Evolutionary conservation across 2,329 filamentous ascomycete genomes (phyloP).

Genomic region (Microcyclosporella mali): DNA sequence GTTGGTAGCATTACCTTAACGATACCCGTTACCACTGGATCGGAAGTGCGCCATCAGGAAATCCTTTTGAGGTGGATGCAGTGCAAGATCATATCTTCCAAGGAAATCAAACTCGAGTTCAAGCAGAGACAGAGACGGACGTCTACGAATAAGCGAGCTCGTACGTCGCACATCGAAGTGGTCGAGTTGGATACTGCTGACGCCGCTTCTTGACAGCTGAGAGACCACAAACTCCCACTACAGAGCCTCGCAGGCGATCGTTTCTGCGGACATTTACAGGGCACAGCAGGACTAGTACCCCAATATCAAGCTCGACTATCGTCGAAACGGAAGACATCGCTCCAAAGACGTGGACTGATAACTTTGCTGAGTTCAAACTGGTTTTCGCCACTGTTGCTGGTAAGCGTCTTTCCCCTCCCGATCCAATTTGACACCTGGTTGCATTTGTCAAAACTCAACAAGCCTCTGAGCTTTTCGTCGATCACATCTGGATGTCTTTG

Average conservation of each 20-base stretch:
- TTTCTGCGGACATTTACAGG: no score
- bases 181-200: no score
- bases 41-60: background rate
- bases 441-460: no score
- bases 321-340: background rate
- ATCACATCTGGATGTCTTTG: no score
- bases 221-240: no score
- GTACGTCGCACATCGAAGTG: no score
- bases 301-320: background rate
- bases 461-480: no score
- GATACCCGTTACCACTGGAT: background rate
- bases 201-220: no score
- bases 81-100: background rate
- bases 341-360: background rate
- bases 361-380: background rate
- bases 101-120: background rate
- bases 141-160: background rate
- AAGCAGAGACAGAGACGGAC: background rate
- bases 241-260: no score
- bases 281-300: background rate
- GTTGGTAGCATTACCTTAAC: background rate
- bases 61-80: background rate
- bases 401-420: background rate
- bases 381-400: background rate
- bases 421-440: no score